These are phyloP conservation scores for Phialemonium atrogriseum DNA, from an alignment of 2,329 filamentous ascomycete genomes.

Conservation along the genomic window DNA sequence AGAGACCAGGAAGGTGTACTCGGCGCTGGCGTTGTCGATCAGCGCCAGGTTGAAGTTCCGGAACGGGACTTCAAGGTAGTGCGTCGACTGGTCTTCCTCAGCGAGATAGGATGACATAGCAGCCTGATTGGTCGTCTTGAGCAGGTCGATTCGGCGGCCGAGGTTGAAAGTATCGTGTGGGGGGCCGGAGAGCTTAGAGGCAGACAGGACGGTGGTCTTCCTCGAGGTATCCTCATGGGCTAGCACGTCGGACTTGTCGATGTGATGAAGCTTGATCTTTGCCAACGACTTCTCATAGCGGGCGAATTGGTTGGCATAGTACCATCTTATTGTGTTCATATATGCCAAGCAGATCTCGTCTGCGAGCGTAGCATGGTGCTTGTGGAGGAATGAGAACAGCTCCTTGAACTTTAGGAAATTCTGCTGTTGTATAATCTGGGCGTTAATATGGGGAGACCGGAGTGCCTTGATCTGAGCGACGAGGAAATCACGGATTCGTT, in stretches of 20 bases:
- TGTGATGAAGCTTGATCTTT: conserved; percentile 72
- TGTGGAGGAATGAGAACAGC: conserved; percentile 75
- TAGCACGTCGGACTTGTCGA: conserved; percentile 78
- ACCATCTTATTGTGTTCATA: conserved; percentile 98
- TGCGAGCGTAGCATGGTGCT: conserved; percentile 73
- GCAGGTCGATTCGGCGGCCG: conserved; percentile 74
- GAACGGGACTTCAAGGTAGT: conserved; percentile 87
- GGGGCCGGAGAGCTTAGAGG: conserved; percentile 41
- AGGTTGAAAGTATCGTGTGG: conserved; percentile 84
- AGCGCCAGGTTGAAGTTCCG: conserved; percentile 91
- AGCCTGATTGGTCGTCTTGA: conserved; percentile 63
- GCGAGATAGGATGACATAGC: conserved; percentile 83
- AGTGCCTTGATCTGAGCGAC: conserved; percentile 92
- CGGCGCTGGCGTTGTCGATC: conserved; percentile 86
- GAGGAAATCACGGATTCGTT: conserved; percentile 88
- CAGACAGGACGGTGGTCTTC: conserved; percentile 51
- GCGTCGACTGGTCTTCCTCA: conserved; percentile 77
- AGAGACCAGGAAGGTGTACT: conserved; percentile 86
- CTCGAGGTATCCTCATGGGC: conserved; percentile 68
- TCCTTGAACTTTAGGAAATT: conserved; percentile 85
- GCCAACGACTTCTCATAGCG: conserved; percentile 78
- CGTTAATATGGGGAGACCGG: conserved; percentile 91
- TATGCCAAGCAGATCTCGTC: conserved; percentile 90
- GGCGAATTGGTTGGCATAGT: conserved; percentile 85
- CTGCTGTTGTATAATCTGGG: conserved; percentile 92